A percentile compares a stretch with the other conserved stretches of the same genome.
These are phyloP conservation scores for Meredithiella fracta DNA, from an alignment of 2,329 filamentous ascomycete genomes.

Conservation along the genomic window DNA sequence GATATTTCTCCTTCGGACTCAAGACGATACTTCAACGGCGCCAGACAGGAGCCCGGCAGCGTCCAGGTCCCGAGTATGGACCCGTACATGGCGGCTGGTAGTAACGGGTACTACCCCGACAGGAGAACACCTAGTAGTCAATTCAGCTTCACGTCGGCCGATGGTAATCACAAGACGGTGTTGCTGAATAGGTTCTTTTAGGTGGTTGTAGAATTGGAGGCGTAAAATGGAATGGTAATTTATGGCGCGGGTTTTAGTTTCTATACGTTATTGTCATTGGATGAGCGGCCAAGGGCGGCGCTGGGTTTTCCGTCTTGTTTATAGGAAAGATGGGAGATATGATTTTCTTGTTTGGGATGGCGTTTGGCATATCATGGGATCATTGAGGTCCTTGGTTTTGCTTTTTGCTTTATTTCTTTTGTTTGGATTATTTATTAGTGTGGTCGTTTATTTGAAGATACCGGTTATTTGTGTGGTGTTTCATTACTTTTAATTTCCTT, in stretches of 20 bases:
- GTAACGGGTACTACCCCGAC: not conserved
- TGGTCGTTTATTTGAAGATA: not conserved
- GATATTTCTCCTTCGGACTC: conserved; percentile 5
- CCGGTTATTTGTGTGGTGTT: not conserved
- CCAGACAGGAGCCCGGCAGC: not conserved
- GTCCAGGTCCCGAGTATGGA: not conserved
- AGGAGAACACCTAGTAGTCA: not conserved
- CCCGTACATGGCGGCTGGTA: not conserved
- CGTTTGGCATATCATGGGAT: not conserved
- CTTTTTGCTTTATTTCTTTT: not conserved
- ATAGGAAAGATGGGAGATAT: not conserved
- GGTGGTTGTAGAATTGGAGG: not conserved
- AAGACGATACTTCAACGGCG: conserved; percentile 1
- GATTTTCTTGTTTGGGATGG: not conserved
- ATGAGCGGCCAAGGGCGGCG: not conserved
- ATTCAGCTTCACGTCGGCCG: conserved; percentile 3
- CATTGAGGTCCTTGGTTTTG: not conserved
- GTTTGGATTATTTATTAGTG: not conserved
- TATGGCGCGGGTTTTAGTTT: not conserved
- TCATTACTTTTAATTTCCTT: not conserved
- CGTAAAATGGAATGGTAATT: not conserved
- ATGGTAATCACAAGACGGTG: conserved; percentile 4
- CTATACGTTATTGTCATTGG: too few species aligned
- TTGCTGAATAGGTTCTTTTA: not conserved
- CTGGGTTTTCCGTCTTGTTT: not conserved